A percentile compares a stretch with the other conserved stretches of the same genome.
These are phyloP conservation scores for Logfia minima DNA, from an alignment of 129 eudicot species.

Conservation along the genomic window DNA sequence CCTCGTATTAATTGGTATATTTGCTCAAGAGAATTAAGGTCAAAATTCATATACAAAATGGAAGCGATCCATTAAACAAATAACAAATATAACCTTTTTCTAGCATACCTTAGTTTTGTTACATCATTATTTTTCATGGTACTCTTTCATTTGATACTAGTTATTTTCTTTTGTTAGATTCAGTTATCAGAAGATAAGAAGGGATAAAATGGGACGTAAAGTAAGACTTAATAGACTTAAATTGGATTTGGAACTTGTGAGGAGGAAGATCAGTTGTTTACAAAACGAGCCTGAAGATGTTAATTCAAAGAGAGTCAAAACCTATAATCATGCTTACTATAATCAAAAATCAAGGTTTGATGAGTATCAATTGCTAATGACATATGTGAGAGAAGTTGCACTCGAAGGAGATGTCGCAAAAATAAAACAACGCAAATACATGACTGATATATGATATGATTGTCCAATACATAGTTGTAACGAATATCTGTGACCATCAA, in stretches of 20 bases:
- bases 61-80: too few relatives aligned
- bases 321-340: not conserved
- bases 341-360: not conserved
- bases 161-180: not conserved
- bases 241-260: constrained; percentile 2
- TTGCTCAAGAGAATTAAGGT: too few relatives aligned
- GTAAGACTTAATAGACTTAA: constrained; percentile 6
- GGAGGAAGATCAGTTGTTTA: not conserved
- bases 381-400: not conserved
- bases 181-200: not conserved
- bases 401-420: not conserved
- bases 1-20: too few relatives aligned
- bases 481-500: too few relatives aligned
- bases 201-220: not conserved
- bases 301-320: not conserved
- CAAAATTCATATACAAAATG: too few relatives aligned
- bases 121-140: too few relatives aligned
- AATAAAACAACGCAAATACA: not conserved
- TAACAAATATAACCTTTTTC: not conserved
- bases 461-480: not conserved
- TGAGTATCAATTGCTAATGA: not conserved
- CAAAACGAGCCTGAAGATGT: constrained; percentile 19
- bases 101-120: too few relatives aligned
- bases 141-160: not conserved
- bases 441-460: not conserved